Evolutionary conservation across 805 yeast species (phyloP), one percentile per base, ranked within the genome.

Genomic region (Ogataea haglerorum): DNA sequence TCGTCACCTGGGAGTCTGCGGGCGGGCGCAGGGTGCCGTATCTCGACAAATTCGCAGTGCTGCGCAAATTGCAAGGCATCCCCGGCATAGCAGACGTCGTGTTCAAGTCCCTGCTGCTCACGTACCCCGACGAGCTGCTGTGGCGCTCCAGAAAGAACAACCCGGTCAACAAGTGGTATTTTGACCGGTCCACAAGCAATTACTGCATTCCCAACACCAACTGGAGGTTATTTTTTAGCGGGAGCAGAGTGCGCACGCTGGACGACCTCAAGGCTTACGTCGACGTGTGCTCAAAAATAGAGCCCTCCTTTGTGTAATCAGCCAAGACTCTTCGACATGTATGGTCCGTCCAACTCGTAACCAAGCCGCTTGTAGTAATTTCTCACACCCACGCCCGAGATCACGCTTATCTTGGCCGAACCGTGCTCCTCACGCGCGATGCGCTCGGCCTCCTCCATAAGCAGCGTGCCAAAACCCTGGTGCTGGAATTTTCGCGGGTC

Each of bases 401-500:
- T 93, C 40, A 93, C 99, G 60, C 95, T 80, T 26, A 93, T 84
- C 68, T 93, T 93, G 38, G 73, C 70, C 4, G 95, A 83, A 0
- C 96, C 95, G 61, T 93, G 99, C 61, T 93, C 99, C 56, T 89
- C 96, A 37, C 80, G 75, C 1, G 99, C 93, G 45, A 93, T 93
- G 50, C 96, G 76, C 56, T 88, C 98, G 3, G 99, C 99, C 64
- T 93, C 99, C 64, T 93, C 98, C 99, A 93, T 93, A 37, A 93
- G 67, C 55, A 93, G 71, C 5, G 99, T 91, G 48, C 99, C 99
- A 61, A 91, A 93, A 15, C 99, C 99, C 71, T 93, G 99, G 69
- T 93, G 99, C 68, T 93, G 99, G 71, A 93, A 93, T 64, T 93
- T 93, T 57, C 96, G 76, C 33, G 99, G 99, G 65, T 93, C 99